A percentile compares a stretch with the other conserved stretches of the same genome.
Conservation (phyloP, 2,329 filamentous ascomycete species). For the Akanthomyces dipterigenus region DNA sequence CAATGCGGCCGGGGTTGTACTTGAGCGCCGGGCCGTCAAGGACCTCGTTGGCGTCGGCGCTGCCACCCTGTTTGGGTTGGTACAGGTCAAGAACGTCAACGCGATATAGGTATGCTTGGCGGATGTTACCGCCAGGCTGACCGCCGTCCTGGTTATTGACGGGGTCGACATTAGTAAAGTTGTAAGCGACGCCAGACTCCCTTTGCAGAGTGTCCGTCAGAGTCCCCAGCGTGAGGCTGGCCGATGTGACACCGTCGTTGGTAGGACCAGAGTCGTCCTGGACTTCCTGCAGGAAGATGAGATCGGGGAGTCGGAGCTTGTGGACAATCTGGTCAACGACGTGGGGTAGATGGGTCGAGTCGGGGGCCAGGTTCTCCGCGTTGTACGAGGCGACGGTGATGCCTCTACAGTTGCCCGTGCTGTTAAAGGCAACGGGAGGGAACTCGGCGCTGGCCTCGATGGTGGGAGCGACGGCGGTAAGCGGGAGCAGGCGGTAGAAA, state of each 20-base stretch:
- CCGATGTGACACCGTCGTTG: constrained; percentile 50
- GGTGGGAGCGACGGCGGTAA: constrained; percentile 47
- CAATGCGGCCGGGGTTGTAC: constrained; percentile 64
- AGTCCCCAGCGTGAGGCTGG: constrained; percentile 52
- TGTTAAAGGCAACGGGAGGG: constrained; percentile 44
- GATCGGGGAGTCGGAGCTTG: constrained; percentile 55
- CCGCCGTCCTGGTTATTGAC: constrained; percentile 57
- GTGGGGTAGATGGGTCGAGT: constrained; percentile 45
- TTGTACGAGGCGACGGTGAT: constrained; percentile 64
- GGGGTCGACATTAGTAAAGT: constrained; percentile 53
- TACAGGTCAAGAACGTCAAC: constrained; percentile 51
- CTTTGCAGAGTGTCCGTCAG: constrained; percentile 46
- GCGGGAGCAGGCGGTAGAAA: constrained; percentile 62
- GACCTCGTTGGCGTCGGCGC: constrained; percentile 50
- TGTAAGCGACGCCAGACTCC: constrained; percentile 47
- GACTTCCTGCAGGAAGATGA: constrained; percentile 64
- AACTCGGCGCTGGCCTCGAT: constrained; percentile 40
- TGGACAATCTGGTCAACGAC: constrained; percentile 60
- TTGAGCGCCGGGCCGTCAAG: constrained; percentile 48
- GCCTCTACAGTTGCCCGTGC: constrained; percentile 50
- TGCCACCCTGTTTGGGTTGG: constrained; percentile 49
- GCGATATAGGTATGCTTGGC: constrained; percentile 63
- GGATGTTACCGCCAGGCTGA: constrained; percentile 64
- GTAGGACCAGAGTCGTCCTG: constrained; percentile 59
- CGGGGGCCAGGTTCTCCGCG: constrained; percentile 59